phyloP scores from a whole-genome alignment of 495 filamentous ascomycete genomes.

The Geoglossum glabrum region DNA sequence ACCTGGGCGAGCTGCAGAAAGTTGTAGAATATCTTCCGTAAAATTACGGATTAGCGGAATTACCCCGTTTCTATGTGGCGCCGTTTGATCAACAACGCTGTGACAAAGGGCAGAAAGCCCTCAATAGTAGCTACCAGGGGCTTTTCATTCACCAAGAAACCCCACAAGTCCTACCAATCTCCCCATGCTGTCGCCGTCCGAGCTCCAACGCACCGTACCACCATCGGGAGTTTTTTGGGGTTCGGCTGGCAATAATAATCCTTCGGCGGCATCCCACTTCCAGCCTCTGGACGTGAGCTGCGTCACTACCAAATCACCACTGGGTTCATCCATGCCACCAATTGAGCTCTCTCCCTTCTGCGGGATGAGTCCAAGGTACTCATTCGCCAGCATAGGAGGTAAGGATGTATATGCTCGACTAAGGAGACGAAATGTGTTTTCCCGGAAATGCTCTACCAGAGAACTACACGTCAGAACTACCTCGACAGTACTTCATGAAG shows the following conservation, averaged over 20 bases:
- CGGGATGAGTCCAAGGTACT: conserved; percentile 2
- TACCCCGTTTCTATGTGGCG: no score
- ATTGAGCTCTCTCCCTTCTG: neutral
- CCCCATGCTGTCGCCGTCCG: neutral
- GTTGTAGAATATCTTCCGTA: no score
- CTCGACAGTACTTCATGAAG: no score
- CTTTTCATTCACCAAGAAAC: neutral
- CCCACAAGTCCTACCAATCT: neutral
- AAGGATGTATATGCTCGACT: conserved; percentile 4
- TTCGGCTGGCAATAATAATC: neutral
- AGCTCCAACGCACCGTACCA: neutral
- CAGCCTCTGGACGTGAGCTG: neutral
- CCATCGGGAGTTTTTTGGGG: neutral
- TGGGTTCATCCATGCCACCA: neutral
- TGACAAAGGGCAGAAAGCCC: neutral
- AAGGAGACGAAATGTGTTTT: neutral
- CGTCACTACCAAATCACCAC: neutral
- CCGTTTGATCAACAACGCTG: neutral
- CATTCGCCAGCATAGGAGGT: neutral
- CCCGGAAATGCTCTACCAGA: conserved; percentile 1
- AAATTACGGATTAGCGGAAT: no score
- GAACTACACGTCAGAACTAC: neutral
- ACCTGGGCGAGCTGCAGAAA: no score
- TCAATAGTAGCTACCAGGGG: neutral
- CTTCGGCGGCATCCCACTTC: neutral